Percentiles rank a stretch among this genome's conserved stretches.
Conservation (phyloP, 257 asterid species). For the Solanum appendiculatum region DNA sequence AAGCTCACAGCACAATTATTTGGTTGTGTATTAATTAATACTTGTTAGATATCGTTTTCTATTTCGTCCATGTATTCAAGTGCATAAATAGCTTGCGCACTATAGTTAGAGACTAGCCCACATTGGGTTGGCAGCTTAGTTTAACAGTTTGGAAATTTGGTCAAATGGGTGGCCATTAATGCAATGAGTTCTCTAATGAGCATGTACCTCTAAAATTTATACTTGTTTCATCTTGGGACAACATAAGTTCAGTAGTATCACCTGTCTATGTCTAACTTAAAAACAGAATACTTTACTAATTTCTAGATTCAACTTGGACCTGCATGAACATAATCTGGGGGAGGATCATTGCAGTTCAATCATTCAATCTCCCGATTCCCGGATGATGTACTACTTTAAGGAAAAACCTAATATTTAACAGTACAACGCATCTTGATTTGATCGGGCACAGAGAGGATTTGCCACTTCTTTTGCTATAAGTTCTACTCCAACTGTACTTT, state of each 20-base stretch:
- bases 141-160: background rate
- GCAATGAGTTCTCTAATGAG: background rate
- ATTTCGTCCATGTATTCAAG: background rate
- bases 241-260: background rate
- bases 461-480: background rate
- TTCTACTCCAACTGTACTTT: background rate
- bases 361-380: background rate
- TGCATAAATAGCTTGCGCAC: background rate
- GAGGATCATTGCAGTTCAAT: background rate
- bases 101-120: background rate
- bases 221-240: background rate
- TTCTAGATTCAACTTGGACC: background rate
- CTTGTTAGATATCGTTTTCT: background rate
- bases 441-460: background rate
- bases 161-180: background rate
- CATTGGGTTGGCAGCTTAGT: background rate
- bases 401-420: background rate
- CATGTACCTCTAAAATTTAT: background rate
- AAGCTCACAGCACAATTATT: background rate
- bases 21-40: background rate
- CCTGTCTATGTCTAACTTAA: background rate
- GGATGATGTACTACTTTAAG: background rate
- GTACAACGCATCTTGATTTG: background rate
- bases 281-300: background rate
- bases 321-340: background rate